Base-by-base conservation (phyloP, 108 stramenopile species). In the Chaetoceros muelleri region DNA sequence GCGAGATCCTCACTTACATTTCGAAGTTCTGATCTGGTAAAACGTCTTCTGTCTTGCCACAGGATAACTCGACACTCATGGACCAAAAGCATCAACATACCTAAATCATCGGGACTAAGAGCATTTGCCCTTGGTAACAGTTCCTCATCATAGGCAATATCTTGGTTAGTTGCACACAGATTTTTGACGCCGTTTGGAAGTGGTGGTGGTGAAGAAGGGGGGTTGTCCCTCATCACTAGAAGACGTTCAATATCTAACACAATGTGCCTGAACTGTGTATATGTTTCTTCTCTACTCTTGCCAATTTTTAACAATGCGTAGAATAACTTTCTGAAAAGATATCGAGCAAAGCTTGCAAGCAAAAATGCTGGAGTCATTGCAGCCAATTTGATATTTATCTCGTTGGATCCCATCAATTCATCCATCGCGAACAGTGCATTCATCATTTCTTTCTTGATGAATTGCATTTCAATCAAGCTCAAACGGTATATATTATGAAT, bases 391-490 rank as follows among this genome's bases (percentile, higher is more conserved):
- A 85, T 76, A 60, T 94, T 94, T 58, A 94, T 88, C 51, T 94
- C 87, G 53, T 90, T 94, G 20, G 74, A 70, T 30, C 80, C 72
- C 73, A 85, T 78, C 26, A 89, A 72, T 19, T 94, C 87, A 58
- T 94, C 93, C 75, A 94, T 81, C 16, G 88, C 84, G 18, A 80
- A 65, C n/a, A 94, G 73, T 1, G 93, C 88, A 60, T 79, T 94
- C 60, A 94, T 62, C 50, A 94, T 78, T 72, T 89, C 87, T 83
- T 92, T 93, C 65, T 90, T 94, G 55, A 94, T 79, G 64, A 85
- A 90, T 61, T 94, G 93, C 72, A 89, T 87, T 78, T 94, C 88
- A 60, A 94, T 94, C 45, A 94, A 74, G 30, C 79, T 80, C 82
- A 88, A 75, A 28, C 88, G 72, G 30, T 90, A 76, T 7, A 90